Base-by-base conservation (phyloP, 495 filamentous ascomycete genomes). In the Neurospora sp. region DNA sequence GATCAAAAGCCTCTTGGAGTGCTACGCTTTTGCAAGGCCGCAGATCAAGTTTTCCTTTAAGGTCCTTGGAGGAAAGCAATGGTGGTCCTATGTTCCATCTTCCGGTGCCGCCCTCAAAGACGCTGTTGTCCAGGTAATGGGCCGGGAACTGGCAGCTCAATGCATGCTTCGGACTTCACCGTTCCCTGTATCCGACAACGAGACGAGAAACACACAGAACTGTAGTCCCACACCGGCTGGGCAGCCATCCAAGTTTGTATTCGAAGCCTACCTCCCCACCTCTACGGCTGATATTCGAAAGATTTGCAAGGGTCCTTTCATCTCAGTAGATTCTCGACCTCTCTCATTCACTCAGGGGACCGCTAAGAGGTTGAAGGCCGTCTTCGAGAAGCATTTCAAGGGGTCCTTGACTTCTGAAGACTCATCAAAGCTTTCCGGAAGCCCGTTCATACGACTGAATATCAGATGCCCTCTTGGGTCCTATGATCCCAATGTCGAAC, bases 401-500 rank as follows among this genome's bases (percentile, higher is more conserved):
- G n/a, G 5, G 68, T 69, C 65, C 61, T 70, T 14, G 40, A 53
- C 14, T 37, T 70, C 68, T 1, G 40, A 38, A 2, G 73, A 74
- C 8, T 65, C 73, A 7, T 12, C 59, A 69, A 78, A 70, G 0
- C 72, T n/a, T 3, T 69, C 84, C 20, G 86, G 83, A 39, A 88
- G 93, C 72, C 91, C 91, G 0, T 95, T 97, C 78, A 80, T 98
- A 37, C 87, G 85, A 17, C 75, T 98, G 59, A 89, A 94, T 71
- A 87, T 99, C 7, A 76, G 77, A 5, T 97, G 94, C 76, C 88
- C 90, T 1, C 79, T 78, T 5, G 88, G 87, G 16, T 91, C 85
- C 69, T 98, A 99, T 74, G 95, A 98, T 82, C 86, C 88, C 3
- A 98, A 97, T 76, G 85, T 98, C 70, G 94, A 98, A 76, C 94